Evolutionary conservation across 441 rosid genomes (phyloP).

Genomic region (Erodium texanum): DNA sequence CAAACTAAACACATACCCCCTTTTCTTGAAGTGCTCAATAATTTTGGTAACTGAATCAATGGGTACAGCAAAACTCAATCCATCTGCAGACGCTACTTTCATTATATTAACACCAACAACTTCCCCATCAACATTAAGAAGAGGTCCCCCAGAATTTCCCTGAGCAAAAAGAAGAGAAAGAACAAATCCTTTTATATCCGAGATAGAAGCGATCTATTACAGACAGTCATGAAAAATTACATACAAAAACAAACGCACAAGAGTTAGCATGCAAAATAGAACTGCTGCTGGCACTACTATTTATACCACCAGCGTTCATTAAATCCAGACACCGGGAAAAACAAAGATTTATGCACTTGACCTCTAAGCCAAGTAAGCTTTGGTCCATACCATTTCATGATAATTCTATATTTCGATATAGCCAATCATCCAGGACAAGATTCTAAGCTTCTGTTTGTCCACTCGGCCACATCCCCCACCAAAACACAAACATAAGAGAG

Average conservation of each 20-base stretch:
- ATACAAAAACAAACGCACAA: not conserved
- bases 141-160: slow-evolving; percentile 97
- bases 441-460: not conserved
- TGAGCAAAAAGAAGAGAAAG: slow-evolving; percentile 16
- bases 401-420: no score
- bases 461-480: not conserved
- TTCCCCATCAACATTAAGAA: slow-evolving; percentile 82
- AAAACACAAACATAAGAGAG: slow-evolving; percentile 12
- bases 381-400: not conserved
- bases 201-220: not conserved
- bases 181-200: slow-evolving; percentile 4
- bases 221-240: not conserved
- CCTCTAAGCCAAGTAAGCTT: no score
- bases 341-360: no score
- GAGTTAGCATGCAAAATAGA: not conserved
- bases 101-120: slow-evolving; percentile 73
- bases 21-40: slow-evolving; percentile 66
- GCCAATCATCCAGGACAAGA: not conserved
- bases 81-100: slow-evolving; percentile 76
- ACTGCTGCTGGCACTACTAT: not conserved
- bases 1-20: slow-evolving; percentile 38
- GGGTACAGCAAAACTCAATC: slow-evolving; percentile 71
- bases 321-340: no score
- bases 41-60: slow-evolving; percentile 67
- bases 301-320: not conserved